phyloP scores from a whole-genome alignment of 352 stramenopile genomes.

The Phytophthora cryptogea region DNA sequence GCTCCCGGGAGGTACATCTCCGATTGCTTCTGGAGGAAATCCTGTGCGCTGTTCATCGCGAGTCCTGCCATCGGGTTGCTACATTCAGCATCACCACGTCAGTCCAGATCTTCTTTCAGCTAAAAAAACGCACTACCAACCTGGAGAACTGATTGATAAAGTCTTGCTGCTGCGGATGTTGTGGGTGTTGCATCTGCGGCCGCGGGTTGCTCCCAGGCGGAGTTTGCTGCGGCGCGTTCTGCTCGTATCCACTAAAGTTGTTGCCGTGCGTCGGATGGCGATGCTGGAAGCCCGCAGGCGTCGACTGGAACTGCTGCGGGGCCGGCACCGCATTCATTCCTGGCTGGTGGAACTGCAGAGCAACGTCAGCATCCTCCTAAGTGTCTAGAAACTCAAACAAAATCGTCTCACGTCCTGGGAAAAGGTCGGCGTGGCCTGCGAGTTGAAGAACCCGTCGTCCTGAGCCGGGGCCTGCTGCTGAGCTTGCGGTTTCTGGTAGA shows the following conservation, averaged over 20 bases:
- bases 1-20: constrained; percentile 80
- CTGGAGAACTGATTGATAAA: constrained; percentile 81
- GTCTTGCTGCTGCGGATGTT: constrained; percentile 46
- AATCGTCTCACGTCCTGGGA: constrained; percentile 39
- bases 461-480: constrained; percentile 5
- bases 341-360: constrained; percentile 42
- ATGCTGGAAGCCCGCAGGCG: constrained; percentile 36
- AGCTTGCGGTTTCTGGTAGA: constrained; percentile 45
- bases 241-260: constrained; percentile 35
- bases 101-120: background rate
- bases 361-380: background rate
- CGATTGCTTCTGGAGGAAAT: constrained; percentile 85
- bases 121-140: constrained; percentile 24
- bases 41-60: constrained; percentile 84
- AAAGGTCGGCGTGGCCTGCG: constrained; percentile 28
- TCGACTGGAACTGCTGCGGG: constrained; percentile 43
- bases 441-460: constrained; percentile 40
- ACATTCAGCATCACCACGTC: constrained; percentile 8
- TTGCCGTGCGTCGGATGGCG: constrained; percentile 32
- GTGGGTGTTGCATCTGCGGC: constrained; percentile 27
- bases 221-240: constrained; percentile 28
- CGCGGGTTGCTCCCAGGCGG: constrained; percentile 30
- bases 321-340: constrained; percentile 28
- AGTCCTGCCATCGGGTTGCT: constrained; percentile 88
- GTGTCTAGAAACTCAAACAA: no score